Evolutionary conservation across 1,139 yeast genomes (phyloP), one percentile per base, ranked within the genome.

Genomic region (Suhomyces coccinellae): DNA sequence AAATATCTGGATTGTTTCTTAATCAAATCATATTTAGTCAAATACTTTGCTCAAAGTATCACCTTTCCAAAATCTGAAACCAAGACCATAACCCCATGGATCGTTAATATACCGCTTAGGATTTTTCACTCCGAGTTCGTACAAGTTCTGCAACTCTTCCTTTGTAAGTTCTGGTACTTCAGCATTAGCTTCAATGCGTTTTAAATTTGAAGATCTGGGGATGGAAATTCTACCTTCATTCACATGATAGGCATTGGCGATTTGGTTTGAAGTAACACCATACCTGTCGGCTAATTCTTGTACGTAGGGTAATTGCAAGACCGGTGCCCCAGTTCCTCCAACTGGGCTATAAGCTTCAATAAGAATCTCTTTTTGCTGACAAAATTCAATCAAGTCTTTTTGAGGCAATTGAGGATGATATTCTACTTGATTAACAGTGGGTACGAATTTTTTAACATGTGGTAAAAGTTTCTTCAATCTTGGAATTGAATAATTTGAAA

Each of bases 131-230:
- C 85, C 85, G 40, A 73, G 49, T 24, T 71, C 50, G 49, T 75
- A 76, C 45, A 81, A 60, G 6, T 53, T 52, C 0, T 56, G 55
- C 38, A 80, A 54, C 28, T 80, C 85, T 14, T 75, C 75, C 17
- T 61, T 51, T 1, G 75, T 62, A 40, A 79, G 60, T 8, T 66
- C 66, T 2, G 78, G 78, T 42, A 75, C 61, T 36, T 59, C 52
- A 5, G 61, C 50, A 36, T 55, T 66, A 1, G 58, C 55, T 48
- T 57, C 65, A 44, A 71, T 69, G 54, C 76, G 62, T 15, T 66
- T 68, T 39, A 66, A 58, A 43, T 71, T 71, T 3, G 73, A 64
- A 1, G 73, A 66, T 48, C 75, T 63, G 13, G 75, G 74, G 31
- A 71, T 50, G 0, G 59, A 52, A 8, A 57, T 53, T 48, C 76